Percentiles rank a stretch among this genome's conserved stretches.
phyloP scores from a whole-genome alignment of 441 rosid genomes.

The Corymbia citriodora region DNA sequence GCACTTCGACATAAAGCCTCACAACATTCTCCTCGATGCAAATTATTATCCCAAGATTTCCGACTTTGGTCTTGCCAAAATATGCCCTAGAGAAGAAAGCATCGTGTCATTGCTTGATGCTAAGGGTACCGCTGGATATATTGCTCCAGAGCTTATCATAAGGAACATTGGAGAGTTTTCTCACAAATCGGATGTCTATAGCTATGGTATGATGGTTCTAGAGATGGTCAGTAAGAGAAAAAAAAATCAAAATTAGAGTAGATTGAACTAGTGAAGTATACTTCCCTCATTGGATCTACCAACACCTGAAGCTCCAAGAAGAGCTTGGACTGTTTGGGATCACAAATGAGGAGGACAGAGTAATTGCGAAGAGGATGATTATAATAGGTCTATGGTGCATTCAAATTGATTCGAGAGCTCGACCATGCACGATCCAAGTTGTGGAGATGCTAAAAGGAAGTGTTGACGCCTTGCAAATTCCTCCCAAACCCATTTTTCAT shows the following conservation, averaged over 20 bases:
- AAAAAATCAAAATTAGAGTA: accelerated
- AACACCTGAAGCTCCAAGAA: background rate
- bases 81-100: background rate
- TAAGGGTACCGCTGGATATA: background rate
- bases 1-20: background rate
- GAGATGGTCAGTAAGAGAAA: background rate
- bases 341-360: background rate
- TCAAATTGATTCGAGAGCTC: background rate
- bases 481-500: background rate
- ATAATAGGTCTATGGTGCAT: background rate
- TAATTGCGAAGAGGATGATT: background rate
- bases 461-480: background rate
- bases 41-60: background rate
- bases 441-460: background rate
- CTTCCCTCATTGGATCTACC: background rate
- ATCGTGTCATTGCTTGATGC: background rate
- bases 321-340: background rate
- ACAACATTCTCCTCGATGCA: background rate
- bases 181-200: background rate
- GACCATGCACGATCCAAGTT: background rate
- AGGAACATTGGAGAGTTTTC: background rate
- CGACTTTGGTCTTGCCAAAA: background rate
- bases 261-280: accelerated
- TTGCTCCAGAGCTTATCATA: background rate
- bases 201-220: background rate